A percentile compares a stretch with the other conserved stretches of the same genome.
Conservation (phyloP, 495 filamentous ascomycete genomes). For the Pyrenula aspistea region DNA sequence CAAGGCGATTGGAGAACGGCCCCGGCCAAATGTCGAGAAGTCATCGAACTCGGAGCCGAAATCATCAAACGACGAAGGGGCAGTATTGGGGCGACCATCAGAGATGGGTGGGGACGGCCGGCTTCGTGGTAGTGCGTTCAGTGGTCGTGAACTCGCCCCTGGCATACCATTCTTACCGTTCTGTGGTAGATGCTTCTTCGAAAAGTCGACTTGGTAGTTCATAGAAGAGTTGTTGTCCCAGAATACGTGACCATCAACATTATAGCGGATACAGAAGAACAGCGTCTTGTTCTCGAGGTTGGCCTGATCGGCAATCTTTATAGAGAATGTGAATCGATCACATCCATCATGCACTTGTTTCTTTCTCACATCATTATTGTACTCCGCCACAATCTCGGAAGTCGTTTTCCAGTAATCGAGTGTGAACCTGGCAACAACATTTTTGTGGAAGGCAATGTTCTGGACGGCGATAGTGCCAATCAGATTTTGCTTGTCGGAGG, state of each 20-base stretch:
- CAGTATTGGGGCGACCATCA: constrained; percentile 44
- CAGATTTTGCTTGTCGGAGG: constrained; percentile 71
- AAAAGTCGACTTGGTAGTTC: constrained; percentile 91
- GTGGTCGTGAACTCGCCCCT: constrained; percentile 39
- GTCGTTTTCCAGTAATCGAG: constrained; percentile 97
- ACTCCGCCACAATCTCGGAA: constrained; percentile 86
- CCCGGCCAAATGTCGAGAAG: constrained; percentile 40
- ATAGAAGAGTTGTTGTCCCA: constrained; percentile 87
- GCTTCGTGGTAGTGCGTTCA: constrained; percentile 62
- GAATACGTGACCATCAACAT: constrained; percentile 69
- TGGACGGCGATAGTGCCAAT: constrained; percentile 73
- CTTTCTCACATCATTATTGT: constrained; percentile 62
- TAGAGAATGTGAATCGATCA: constrained; percentile 85
- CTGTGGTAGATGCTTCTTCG: constrained; percentile 55
- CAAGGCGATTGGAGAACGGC: constrained; percentile 20
- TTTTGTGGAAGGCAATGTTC: constrained; percentile 85
- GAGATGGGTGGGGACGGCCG: constrained; percentile 39
- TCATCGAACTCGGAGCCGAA: constrained; percentile 47
- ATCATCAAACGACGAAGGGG: constrained; percentile 56
- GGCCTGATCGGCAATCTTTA: constrained; percentile 82
- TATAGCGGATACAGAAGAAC: constrained; percentile 85
- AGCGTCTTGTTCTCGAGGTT: constrained; percentile 84
- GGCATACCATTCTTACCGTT: constrained; percentile 40
- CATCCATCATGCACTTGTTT: constrained; percentile 53
- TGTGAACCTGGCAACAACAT: constrained; percentile 81